Evolutionary conservation across 108 stramenopile species (phyloP), one percentile per base, ranked within the genome.

Genomic region (Chaetoceros tenuissimus): DNA sequence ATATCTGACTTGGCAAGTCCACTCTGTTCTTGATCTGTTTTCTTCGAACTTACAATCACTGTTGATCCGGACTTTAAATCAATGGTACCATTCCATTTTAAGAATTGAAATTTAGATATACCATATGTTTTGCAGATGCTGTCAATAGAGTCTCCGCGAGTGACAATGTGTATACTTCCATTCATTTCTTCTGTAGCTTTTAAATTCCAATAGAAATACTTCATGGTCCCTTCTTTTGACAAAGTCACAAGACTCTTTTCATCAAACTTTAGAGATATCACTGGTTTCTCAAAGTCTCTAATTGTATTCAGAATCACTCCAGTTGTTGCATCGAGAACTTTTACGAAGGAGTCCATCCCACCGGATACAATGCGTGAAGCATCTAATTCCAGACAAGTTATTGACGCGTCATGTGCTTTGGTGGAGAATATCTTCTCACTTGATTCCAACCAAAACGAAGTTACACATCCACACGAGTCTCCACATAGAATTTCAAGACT

Each of bases 281-380:
- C 74, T 13, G 46, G 57, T 0, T 67, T 67, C 24, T 55, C 48
- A 70, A 72, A 71, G 2, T 71, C 73, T 16, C 74, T 31, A 17
- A 78, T 48, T 3, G 62, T 63, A 16, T 68, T 65, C 3, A 76
- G 64, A n/a, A 60, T 20, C 24, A 70, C 69, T 1, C 78, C 74
- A n/a, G 78, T 73, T 10, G 71, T 71, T 20, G 73, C 57, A 24
- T 79, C 78, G 19, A 75, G 73, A 20, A 79, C 68, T n/a, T 49
- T 45, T 23, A 79, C 62, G 0, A 23, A 44, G 3, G 25, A 57
- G 29, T 79, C 78, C 20, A 43, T 44, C 18, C 78, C 72, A 40
- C 72, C 57, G 13, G 57, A 55, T 25, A 79, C 78, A 48, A 79
- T 62, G 28, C 59, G 60, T 54, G 47, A 46, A 10, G 56, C 24